These are phyloP conservation scores for Phoma sp. DNA, from an alignment of 2,329 filamentous ascomycete species.

Conservation along the genomic window DNA sequence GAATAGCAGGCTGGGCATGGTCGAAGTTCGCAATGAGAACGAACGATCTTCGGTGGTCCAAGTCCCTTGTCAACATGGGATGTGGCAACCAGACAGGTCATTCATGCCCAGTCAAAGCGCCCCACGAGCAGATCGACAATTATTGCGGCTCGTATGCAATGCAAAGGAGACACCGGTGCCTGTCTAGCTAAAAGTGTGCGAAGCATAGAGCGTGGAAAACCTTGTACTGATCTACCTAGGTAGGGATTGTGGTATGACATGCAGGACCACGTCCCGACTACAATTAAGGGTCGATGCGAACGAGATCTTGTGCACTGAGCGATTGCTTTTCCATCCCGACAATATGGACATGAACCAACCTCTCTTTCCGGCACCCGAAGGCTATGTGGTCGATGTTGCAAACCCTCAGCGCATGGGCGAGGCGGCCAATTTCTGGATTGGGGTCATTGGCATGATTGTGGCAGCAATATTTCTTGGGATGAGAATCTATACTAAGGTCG, in stretches of 20 bases:
- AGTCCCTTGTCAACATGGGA: neutral
- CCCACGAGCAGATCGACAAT: neutral
- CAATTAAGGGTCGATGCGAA: neutral
- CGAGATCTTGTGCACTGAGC: neutral
- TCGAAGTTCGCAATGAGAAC: neutral
- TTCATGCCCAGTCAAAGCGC: neutral
- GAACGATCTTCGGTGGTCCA: neutral
- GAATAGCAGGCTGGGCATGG: neutral
- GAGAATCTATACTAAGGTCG: conserved; percentile 33
- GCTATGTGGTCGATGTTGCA: conserved; percentile 35
- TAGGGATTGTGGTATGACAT: neutral
- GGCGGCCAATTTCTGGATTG: conserved; percentile 26
- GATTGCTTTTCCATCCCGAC: neutral
- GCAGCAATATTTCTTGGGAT: conserved; percentile 29
- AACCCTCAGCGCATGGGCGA: conserved; percentile 26
- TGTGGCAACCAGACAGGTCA: neutral
- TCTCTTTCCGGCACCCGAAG: conserved; percentile 30
- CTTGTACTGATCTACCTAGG: neutral
- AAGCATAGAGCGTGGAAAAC: neutral
- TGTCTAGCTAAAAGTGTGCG: no score
- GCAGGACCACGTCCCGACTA: neutral
- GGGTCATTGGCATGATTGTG: conserved; percentile 28
- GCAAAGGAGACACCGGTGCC: neutral
- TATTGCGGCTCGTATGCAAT: neutral
- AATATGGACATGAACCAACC: conserved; percentile 18